These are phyloP conservation scores for Citrus glauca DNA, from an alignment of 345 rosid genomes.

Conservation along the genomic window DNA sequence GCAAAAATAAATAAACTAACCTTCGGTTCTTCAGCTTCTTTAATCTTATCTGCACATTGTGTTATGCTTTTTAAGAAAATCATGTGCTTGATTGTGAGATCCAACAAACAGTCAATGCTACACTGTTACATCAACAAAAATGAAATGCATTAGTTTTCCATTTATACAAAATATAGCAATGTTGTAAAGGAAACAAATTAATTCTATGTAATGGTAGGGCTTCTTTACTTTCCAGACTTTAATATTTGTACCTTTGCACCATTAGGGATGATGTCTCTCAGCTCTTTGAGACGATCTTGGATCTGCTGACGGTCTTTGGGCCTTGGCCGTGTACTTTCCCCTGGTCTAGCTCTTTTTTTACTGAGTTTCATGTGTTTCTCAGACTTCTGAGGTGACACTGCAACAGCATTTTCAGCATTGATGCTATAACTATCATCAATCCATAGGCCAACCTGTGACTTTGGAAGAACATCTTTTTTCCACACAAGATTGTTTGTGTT, in stretches of 20 bases:
- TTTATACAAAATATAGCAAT: neutral
- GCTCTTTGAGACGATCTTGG: slow-evolving; percentile 88
- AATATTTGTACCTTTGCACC: slow-evolving; percentile 65
- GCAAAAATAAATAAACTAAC: slow-evolving; percentile 21
- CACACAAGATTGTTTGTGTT: slow-evolving; percentile 18
- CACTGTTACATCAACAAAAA: slow-evolving; percentile 44
- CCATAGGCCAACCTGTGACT: slow-evolving; percentile 60
- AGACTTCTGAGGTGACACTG: slow-evolving; percentile 33
- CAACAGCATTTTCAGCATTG: slow-evolving; percentile 36
- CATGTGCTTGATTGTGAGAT: slow-evolving; percentile 78
- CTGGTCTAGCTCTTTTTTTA: slow-evolving; percentile 76
- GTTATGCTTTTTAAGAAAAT: slow-evolving; percentile 84
- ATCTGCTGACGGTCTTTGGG: slow-evolving; percentile 96
- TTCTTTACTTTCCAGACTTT: slow-evolving; percentile 4
- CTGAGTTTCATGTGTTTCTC: slow-evolving; percentile 49
- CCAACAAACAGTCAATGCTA: slow-evolving; percentile 84
- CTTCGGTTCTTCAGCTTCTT: slow-evolving; percentile 59
- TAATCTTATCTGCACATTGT: slow-evolving; percentile 78
- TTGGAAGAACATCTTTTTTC: slow-evolving; percentile 30
- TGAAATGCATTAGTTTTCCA: slow-evolving; percentile 7
- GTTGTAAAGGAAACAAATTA: neutral
- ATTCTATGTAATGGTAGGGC: neutral
- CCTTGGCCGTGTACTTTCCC: slow-evolving; percentile 82
- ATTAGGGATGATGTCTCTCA: slow-evolving; percentile 81
- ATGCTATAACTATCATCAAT: slow-evolving; percentile 73